Conservation (phyloP, 139 green algal species). For the Chlorella vulgaris region DNA sequence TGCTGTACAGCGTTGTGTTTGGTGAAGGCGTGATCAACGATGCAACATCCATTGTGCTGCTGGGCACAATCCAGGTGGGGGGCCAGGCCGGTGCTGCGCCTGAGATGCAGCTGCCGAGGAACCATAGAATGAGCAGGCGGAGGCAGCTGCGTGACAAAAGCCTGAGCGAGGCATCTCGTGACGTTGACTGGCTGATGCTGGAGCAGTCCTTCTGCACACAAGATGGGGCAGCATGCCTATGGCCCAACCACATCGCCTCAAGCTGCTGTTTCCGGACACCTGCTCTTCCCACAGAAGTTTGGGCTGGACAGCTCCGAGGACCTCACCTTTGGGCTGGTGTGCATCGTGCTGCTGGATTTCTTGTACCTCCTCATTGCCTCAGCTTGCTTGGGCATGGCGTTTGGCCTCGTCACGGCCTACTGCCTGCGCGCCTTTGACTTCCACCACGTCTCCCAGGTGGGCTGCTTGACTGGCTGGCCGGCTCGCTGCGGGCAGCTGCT, state of each 20-base stretch:
- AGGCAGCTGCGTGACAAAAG: no score
- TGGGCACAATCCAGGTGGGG: constrained; percentile 56
- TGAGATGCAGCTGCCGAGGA: no score
- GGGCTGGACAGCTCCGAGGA: constrained; percentile 20
- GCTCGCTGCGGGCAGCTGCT: no score
- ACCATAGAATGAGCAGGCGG: no score
- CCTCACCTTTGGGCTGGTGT: constrained; percentile 27
- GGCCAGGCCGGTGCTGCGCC: no score
- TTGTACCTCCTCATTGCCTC: constrained; percentile 52
- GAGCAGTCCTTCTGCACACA: no score
- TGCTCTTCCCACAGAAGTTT: no score
- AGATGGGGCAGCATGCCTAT: neutral
- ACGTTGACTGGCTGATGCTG: neutral
- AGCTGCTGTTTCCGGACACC: no score
- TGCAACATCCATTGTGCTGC: constrained; percentile 87
- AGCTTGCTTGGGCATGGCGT: constrained; percentile 40
- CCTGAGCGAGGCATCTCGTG: neutral
- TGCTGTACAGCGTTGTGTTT: constrained; percentile 93
- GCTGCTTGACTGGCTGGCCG: no score
- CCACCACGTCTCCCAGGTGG: constrained; percentile 23
- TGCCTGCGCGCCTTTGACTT: constrained; percentile 44
- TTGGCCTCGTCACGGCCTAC: constrained; percentile 51
- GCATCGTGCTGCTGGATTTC: constrained; percentile 48
- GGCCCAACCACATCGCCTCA: no score
- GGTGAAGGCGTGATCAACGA: constrained; percentile 95